A percentile compares a stretch with the other conserved stretches of the same genome.
phyloP scores from a whole-genome alignment of 352 stramenopile species.

The Aphanomyces astaci region DNA sequence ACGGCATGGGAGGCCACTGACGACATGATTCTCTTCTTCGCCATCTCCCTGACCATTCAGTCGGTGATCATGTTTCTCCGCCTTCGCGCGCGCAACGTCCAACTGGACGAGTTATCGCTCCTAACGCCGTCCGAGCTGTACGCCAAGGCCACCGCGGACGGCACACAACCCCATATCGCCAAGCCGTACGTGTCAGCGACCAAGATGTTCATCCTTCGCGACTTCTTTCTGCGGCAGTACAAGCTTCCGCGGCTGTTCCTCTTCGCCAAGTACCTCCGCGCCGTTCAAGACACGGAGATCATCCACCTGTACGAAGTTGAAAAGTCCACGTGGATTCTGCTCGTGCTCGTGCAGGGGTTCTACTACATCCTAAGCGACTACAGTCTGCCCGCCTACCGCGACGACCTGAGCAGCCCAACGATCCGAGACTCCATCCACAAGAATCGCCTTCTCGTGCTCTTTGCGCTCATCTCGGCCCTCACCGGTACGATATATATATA shows the following conservation, averaged over 20 bases:
- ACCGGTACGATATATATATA: not conserved
- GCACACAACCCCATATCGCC: not conserved
- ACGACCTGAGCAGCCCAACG: not conserved
- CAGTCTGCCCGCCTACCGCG: not conserved
- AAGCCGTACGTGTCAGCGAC: not conserved
- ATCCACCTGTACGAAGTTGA: slow-evolving; percentile 19
- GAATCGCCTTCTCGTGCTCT: slow-evolving; percentile 19
- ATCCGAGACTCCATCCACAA: not conserved
- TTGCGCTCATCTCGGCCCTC: slow-evolving; percentile 4
- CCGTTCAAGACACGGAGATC: slow-evolving; percentile 12
- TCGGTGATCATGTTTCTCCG: slow-evolving; percentile 5
- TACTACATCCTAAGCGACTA: not conserved
- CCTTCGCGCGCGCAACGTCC: not conserved
- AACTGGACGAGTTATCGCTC: not conserved
- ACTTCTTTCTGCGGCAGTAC: slow-evolving; percentile 4
- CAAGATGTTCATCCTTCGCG: not conserved
- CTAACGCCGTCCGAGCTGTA: not conserved
- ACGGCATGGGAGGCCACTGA: slow-evolving; percentile 12
- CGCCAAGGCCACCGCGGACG: not conserved
- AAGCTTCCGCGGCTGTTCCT: slow-evolving; percentile 2
- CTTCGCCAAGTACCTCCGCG: slow-evolving; percentile 20
- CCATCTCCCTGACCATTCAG: slow-evolving; percentile 7
- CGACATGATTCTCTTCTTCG: slow-evolving; percentile 16
- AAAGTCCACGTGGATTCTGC: slow-evolving; percentile 3
- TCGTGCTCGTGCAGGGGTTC: not conserved